Evolutionary conservation across 2,329 filamentous ascomycete species (phyloP).

Genomic region (Meredithiella fracta): DNA sequence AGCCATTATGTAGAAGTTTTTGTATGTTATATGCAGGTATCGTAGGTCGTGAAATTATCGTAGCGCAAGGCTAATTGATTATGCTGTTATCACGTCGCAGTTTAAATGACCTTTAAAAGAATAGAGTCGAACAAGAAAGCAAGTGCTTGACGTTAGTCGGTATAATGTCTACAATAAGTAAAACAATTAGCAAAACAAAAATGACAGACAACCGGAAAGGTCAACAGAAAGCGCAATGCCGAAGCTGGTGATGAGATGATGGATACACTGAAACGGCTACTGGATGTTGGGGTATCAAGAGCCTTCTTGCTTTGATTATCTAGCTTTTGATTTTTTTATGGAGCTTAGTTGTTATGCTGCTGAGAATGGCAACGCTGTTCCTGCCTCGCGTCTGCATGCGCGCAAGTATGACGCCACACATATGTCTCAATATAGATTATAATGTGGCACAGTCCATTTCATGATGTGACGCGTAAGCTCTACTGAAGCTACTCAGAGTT

Average conservation of each 20-base stretch:
- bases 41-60: not conserved
- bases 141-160: not conserved
- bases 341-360: not conserved
- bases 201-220: not conserved
- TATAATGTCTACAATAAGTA: not conserved
- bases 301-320: not conserved
- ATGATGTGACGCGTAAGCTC: not conserved
- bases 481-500: not conserved
- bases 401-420: slow-evolving; percentile 7
- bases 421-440: not conserved
- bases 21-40: not conserved
- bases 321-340: slow-evolving; percentile 5
- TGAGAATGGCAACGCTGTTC: not conserved
- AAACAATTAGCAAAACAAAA: not conserved
- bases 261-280: not conserved
- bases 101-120: not conserved
- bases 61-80: slow-evolving; percentile 10
- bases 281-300: not conserved
- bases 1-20: slow-evolving; percentile 20
- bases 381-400: slow-evolving; percentile 6
- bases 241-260: not conserved
- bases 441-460: not conserved
- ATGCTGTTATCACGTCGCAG: not conserved
- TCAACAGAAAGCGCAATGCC: not conserved
- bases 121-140: not conserved